A percentile compares a stretch with the other conserved stretches of the same genome.
Evolutionary conservation across 2,329 filamentous ascomycete genomes (phyloP).

Genomic region (Botrytis pseudocinerea): DNA sequence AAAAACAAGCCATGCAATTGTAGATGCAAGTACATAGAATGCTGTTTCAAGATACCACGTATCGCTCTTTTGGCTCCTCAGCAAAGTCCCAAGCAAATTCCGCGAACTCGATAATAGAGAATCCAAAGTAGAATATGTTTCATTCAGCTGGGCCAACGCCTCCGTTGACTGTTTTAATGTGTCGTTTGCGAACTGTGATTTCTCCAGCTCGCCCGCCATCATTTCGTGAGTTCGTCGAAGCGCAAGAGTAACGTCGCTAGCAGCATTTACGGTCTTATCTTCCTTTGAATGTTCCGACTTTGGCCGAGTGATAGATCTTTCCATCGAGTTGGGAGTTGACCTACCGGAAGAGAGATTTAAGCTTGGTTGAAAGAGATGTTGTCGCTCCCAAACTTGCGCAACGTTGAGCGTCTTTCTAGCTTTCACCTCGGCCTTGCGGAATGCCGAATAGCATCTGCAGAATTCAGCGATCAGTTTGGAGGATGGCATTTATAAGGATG

Average conservation of each 20-base stretch:
- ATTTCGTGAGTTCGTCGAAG: constrained; percentile 83
- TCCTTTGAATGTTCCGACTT: constrained; percentile 51
- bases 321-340: constrained; percentile 43
- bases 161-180: constrained; percentile 82
- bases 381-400: constrained; percentile 74
- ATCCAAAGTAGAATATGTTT: constrained; percentile 79
- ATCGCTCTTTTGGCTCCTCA: constrained; percentile 90
- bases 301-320: constrained; percentile 33
- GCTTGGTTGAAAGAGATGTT: constrained; percentile 66
- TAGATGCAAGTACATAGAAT: constrained; percentile 76
- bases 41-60: constrained; percentile 96
- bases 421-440: constrained; percentile 77
- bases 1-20: constrained; percentile 83
- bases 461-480: not conserved
- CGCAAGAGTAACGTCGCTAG: constrained; percentile 79
- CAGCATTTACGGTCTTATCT: constrained; percentile 72
- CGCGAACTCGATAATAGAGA: constrained; percentile 72
- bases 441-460: constrained; percentile 50
- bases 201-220: constrained; percentile 79
- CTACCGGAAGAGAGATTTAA: constrained; percentile 26
- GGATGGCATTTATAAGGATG: not conserved
- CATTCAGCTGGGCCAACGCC: constrained; percentile 76
- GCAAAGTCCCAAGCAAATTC: constrained; percentile 73
- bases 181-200: constrained; percentile 86
- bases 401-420: constrained; percentile 74